A percentile compares a stretch with the other conserved stretches of the same genome.
phyloP scores from a whole-genome alignment of 306 rosid species.

The barrel medic (Medicago truncatula) region MtrunA17r5.0-ANR NC_053045.1:49308001-49308500 shows the following conservation, averaged over 20 bases:
- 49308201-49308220: constrained; percentile 65
- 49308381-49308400: too few relatives aligned
- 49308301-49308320: constrained; percentile 55
- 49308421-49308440: too few relatives aligned
- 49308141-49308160: background rate
- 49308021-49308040: constrained; percentile 69
- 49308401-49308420: too few relatives aligned
- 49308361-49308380: background rate
- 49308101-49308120: constrained; percentile 8
- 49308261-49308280: constrained; percentile 96
- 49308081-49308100: constrained; percentile 11
- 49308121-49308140: background rate
- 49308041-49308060: constrained; percentile 56
- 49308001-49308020: constrained; percentile 83
- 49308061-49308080: constrained; percentile 17
- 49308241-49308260: constrained; percentile 98
- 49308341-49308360: constrained; percentile 10
- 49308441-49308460: too few relatives aligned
- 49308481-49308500: too few relatives aligned
- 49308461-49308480: too few relatives aligned
- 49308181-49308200: constrained; percentile 60
- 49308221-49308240: constrained; percentile 92
- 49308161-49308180: constrained; percentile 11
- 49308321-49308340: background rate
- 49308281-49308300: constrained; percentile 75